Percentiles rank a stretch among this genome's conserved stretches.
These are phyloP conservation scores for Brassica incana DNA, from an alignment of 345 rosid genomes.

Conservation along the genomic window DNA sequence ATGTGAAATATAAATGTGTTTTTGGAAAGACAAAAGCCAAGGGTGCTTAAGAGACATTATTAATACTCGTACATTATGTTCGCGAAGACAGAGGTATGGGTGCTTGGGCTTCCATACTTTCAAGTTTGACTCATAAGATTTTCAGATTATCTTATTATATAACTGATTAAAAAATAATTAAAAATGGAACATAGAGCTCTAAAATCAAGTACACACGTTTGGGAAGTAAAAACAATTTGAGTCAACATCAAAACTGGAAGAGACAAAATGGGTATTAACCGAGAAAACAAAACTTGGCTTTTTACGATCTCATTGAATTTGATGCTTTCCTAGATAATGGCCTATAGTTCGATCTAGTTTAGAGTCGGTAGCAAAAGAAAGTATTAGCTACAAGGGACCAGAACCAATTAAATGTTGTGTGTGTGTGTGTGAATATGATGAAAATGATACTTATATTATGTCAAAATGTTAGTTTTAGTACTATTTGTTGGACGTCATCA, in stretches of 20 bases:
- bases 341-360: conserved; percentile 4
- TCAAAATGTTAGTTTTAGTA: not conserved
- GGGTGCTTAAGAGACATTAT: conserved; percentile 15
- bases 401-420: not conserved
- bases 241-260: conserved; percentile 18
- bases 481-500: not conserved
- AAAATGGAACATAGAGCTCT: conserved; percentile 1
- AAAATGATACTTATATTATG: not conserved
- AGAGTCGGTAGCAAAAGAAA: not conserved
- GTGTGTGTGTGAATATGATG: not conserved
- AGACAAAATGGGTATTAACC: conserved; percentile 29
- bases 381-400: not conserved
- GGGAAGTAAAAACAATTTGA: conserved; percentile 7
- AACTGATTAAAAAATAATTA: not conserved
- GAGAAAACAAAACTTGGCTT: conserved; percentile 25
- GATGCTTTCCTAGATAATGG: conserved; percentile 7
- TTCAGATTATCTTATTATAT: not conserved
- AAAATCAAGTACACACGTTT: conserved; percentile 32
- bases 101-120: conserved; percentile 25
- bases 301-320: conserved; percentile 11
- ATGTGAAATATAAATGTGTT: not conserved
- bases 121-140: conserved; percentile 6
- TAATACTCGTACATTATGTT: conserved; percentile 11
- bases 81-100: conserved; percentile 27
- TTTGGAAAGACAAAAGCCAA: conserved; percentile 5